Conservation (phyloP, 2,329 filamentous ascomycete genomes). For the Talaromyces sp. region DNA sequence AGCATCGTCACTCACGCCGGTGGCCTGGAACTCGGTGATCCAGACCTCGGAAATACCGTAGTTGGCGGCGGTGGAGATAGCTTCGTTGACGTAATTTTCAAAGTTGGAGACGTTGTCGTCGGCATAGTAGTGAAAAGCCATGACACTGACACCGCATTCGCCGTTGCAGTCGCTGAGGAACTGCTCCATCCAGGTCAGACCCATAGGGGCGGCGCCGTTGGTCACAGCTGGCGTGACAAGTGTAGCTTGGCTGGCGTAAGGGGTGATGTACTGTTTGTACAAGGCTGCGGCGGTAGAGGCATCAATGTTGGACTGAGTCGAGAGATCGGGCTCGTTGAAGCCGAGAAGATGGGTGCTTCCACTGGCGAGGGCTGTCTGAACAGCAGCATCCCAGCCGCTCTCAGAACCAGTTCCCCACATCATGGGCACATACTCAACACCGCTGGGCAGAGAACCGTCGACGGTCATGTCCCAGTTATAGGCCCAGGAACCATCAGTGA, state of each 20-base stretch:
- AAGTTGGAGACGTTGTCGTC: slow-evolving; percentile 6
- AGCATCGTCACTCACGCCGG: slow-evolving; percentile 18
- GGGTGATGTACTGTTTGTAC: slow-evolving; percentile 36
- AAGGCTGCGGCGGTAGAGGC: slow-evolving; percentile 29
- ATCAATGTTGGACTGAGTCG: slow-evolving; percentile 33
- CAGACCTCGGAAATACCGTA: slow-evolving; percentile 36
- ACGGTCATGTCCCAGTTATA: slow-evolving; percentile 40
- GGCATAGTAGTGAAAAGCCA: slow-evolving; percentile 45
- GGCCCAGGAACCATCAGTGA: slow-evolving; percentile 35
- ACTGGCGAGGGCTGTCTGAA: slow-evolving; percentile 28
- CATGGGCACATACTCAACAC: slow-evolving; percentile 41
- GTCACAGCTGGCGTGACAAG: slow-evolving; percentile 40
- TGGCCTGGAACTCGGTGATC: slow-evolving; percentile 40
- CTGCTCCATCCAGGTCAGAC: slow-evolving; percentile 35
- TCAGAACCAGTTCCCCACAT: slow-evolving; percentile 38
- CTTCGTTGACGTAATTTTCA: slow-evolving; percentile 21
- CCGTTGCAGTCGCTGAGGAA: slow-evolving; percentile 35
- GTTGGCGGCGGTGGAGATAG: slow-evolving; percentile 27
- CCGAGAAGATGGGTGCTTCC: slow-evolving; percentile 34
- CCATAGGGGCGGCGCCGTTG: slow-evolving; percentile 29
- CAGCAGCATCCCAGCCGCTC: slow-evolving; percentile 28
- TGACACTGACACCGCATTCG: slow-evolving; percentile 33
- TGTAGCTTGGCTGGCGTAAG: slow-evolving; percentile 27
- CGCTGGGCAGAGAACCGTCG: slow-evolving; percentile 24
- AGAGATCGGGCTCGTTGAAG: slow-evolving; percentile 45